A percentile compares a stretch with the other conserved stretches of the same genome.
phyloP scores from a whole-genome alignment of 345 rosid species.

The Luvunga scandens region DNA sequence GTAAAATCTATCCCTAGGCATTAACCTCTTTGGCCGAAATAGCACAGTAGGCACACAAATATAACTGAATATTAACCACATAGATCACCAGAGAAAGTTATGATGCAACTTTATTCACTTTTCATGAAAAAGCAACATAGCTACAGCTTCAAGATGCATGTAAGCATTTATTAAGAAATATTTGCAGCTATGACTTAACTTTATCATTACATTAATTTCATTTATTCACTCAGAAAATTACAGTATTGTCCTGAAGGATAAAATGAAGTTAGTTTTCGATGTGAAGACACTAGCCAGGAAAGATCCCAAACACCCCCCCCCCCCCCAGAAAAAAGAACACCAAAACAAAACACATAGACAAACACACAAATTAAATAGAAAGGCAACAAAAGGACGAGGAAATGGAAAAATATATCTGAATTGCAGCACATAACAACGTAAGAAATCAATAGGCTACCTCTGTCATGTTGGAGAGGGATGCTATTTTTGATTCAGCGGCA shows the following conservation, averaged over 20 bases:
- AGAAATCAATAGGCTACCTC: conserved; percentile 47
- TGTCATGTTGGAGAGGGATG: conserved; percentile 79
- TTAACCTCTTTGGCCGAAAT: not conserved
- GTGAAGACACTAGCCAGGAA: not conserved
- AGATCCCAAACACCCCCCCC: too few species aligned
- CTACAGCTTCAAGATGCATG: not conserved
- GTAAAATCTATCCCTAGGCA: not conserved
- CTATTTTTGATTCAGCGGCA: conserved; percentile 72
- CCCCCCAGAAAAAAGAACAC: not conserved
- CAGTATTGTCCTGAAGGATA: not conserved
- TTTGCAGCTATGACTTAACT: not conserved
- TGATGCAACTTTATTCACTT: not conserved
- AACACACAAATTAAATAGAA: too few species aligned
- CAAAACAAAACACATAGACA: not conserved
- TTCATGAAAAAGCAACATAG: not conserved
- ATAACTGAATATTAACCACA: not conserved
- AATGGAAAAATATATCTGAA: not conserved
- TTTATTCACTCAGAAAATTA: not conserved
- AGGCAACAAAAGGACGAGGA: not conserved
- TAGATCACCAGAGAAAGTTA: not conserved
- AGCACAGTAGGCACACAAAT: not conserved
- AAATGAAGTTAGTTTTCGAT: not conserved
- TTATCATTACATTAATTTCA: not conserved
- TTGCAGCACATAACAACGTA: not conserved
- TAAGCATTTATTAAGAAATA: not conserved